These are phyloP conservation scores for Silene noctiflora DNA, from an alignment of 179 eudicot species.

Conservation along the genomic window DNA sequence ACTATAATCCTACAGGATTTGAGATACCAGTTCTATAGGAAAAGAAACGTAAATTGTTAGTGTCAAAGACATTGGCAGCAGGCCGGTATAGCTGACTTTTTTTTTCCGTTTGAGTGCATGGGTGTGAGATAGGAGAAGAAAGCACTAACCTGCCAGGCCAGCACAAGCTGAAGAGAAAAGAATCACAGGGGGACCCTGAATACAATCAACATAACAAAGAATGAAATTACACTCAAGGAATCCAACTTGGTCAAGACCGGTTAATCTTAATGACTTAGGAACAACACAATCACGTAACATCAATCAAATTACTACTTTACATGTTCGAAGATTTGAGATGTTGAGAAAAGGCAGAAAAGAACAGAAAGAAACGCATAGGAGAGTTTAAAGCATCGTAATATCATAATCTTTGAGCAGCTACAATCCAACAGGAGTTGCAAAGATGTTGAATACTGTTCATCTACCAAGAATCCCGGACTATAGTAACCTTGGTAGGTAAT, in stretches of 20 bases:
- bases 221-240: not conserved
- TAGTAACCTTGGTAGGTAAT: no score
- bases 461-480: no score
- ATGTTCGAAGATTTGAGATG: not conserved
- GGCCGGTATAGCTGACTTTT: no score
- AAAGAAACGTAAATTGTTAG: not conserved
- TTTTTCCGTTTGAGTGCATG: not conserved
- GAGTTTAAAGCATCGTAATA: not conserved
- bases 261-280: not conserved
- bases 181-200: slow-evolving; percentile 89
- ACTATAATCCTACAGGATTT: no score
- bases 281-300: not conserved
- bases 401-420: not conserved
- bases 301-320: not conserved
- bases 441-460: no score
- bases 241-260: not conserved
- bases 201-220: slow-evolving; percentile 5
- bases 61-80: not conserved
- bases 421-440: not conserved
- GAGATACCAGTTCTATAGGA: no score
- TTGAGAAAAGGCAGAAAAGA: not conserved
- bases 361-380: not conserved
- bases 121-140: not conserved
- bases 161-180: slow-evolving; percentile 96
- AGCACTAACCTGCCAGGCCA: slow-evolving; percentile 72